Evolutionary conservation across 169 alveolate genomes (phyloP).

Genomic region (Eimeria necatrix): DNA sequence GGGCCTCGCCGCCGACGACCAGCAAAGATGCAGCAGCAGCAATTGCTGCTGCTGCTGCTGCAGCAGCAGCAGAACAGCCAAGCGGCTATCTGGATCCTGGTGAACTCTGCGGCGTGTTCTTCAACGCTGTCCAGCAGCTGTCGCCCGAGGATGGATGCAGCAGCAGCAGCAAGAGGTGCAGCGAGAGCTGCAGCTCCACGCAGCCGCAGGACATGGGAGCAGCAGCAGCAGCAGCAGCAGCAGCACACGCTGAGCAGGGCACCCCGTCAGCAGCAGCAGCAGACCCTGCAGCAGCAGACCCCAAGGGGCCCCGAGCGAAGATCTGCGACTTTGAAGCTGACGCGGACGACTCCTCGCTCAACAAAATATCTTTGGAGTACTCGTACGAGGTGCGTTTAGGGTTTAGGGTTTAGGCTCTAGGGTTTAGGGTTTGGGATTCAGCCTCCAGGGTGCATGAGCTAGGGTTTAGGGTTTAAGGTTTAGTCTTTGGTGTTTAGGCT

Average conservation of each 20-base stretch:
- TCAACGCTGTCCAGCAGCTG: conserved; percentile 6
- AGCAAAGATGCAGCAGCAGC: neutral
- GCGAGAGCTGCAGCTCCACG: neutral
- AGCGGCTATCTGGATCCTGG: neutral
- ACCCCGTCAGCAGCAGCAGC: neutral
- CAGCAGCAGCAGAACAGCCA: neutral
- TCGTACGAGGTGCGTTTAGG: conserved; percentile 49
- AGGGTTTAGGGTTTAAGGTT: conserved; percentile 2
- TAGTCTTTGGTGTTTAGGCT: neutral
- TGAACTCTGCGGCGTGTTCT: conserved; percentile 29
- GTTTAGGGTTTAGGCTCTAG: conserved; percentile 73
- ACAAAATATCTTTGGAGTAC: conserved; percentile 72
- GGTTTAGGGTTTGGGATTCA: neutral
- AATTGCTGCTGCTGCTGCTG: neutral
- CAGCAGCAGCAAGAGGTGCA: conserved; percentile 18
- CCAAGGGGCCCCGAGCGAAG: neutral
- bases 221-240: conserved; percentile 27
- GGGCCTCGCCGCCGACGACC: neutral
- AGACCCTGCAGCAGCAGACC: neutral
- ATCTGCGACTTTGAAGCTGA: conserved; percentile 11
- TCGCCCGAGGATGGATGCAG: neutral
- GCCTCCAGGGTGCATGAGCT: neutral
- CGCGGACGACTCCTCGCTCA: conserved; percentile 55
- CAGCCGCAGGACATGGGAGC: neutral
- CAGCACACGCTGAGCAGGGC: neutral